These are phyloP conservation scores for Fistulinella staudtii DNA, from an alignment of 1,284 basidiomycete species.

Conservation along the genomic window DNA sequence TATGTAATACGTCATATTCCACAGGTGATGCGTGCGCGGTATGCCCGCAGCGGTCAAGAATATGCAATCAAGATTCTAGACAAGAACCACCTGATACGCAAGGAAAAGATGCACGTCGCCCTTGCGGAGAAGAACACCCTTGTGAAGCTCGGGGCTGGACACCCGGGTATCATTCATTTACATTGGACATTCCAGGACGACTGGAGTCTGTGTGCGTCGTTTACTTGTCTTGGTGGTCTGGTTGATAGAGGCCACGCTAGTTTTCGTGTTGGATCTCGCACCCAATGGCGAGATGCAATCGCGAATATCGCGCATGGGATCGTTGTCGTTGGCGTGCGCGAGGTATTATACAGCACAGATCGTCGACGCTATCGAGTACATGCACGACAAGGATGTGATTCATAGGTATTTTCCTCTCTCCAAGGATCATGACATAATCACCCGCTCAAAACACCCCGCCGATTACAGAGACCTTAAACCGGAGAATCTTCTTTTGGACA, in stretches of 20 bases:
- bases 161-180: conserved; percentile 80
- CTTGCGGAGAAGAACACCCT: conserved; percentile 64
- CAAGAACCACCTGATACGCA: conserved; percentile 67
- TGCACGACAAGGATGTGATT: conserved; percentile 85
- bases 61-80: conserved; percentile 78
- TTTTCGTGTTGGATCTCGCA: conserved; percentile 88
- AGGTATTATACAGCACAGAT: conserved; percentile 87
- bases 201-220: conserved; percentile 66
- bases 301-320: conserved; percentile 76
- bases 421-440: conserved; percentile 8
- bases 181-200: conserved; percentile 85
- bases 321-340: conserved; percentile 71
- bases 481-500: conserved; percentile 88
- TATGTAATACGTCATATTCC: conserved; percentile 13
- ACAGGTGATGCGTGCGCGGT: conserved; percentile 60
- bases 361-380: conserved; percentile 83
- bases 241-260: conserved; percentile 39
- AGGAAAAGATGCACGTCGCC: conserved; percentile 63
- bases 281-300: conserved; percentile 88
- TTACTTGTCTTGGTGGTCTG: not conserved
- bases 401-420: conserved; percentile 56
- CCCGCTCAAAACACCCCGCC: not conserved
- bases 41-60: conserved; percentile 53
- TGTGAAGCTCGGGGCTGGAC: conserved; percentile 59
- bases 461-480: conserved; percentile 79